Evolutionary conservation across 2,329 filamentous ascomycete species (phyloP).

Genomic region (Mariannaea elegans): DNA sequence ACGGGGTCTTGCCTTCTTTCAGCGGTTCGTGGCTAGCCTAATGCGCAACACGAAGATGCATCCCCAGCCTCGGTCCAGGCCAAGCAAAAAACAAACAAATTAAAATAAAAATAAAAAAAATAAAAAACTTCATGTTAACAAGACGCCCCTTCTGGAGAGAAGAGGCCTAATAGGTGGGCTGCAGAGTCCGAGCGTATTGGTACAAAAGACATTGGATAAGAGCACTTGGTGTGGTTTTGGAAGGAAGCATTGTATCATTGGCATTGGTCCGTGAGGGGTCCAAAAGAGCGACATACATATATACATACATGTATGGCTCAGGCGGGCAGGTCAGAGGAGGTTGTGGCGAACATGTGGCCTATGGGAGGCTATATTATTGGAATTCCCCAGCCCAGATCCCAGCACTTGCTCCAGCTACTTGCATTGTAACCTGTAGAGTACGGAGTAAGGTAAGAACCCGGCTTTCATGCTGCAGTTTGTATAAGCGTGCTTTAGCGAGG

Average conservation of each 20-base stretch:
- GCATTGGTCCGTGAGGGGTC: background rate
- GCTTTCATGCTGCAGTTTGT: background rate
- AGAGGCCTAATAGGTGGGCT: slow-evolving; percentile 24
- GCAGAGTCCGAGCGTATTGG: slow-evolving; percentile 33
- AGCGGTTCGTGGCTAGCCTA: slow-evolving; percentile 10
- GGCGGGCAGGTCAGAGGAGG: background rate
- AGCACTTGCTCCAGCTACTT: too few relatives aligned
- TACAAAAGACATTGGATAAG: background rate
- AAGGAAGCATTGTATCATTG: slow-evolving; percentile 8
- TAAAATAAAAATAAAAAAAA: background rate
- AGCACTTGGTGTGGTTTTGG: background rate
- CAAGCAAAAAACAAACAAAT: background rate
- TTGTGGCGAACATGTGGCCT: background rate
- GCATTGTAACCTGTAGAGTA: too few relatives aligned
- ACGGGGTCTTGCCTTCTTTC: background rate
- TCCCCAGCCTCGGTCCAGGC: slow-evolving; percentile 7
- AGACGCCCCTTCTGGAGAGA: background rate
- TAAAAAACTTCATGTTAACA: slow-evolving; percentile 3
- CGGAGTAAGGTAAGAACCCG: too few relatives aligned
- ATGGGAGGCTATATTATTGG: background rate
- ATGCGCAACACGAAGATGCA: slow-evolving; percentile 13
- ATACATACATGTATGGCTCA: background rate
- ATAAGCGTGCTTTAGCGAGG: background rate
- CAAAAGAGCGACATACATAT: slow-evolving; percentile 3
- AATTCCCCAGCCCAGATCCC: background rate